Percentiles rank a stretch among this genome's conserved stretches.
Evolutionary conservation across 441 rosid species (phyloP).

Genomic region (Jatropha podagrica): DNA sequence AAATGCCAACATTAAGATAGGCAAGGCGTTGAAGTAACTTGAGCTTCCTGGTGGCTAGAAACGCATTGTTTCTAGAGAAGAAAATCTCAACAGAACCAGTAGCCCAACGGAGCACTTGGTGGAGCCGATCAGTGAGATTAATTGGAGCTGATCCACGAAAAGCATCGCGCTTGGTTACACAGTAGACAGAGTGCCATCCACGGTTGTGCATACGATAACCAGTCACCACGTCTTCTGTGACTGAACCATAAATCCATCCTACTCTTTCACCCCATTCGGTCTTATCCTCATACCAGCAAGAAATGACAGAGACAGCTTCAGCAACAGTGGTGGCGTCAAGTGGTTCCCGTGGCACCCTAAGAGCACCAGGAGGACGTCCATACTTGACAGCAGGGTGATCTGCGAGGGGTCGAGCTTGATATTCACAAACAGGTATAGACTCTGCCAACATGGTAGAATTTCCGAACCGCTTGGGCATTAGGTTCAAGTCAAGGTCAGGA

Average conservation of each 20-base stretch:
- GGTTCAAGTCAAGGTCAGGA: constrained; percentile 68
- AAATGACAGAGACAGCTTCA: constrained; percentile 82
- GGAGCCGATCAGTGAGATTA: constrained; percentile 81
- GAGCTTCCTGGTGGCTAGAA: constrained; percentile 56
- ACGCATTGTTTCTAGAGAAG: constrained; percentile 85
- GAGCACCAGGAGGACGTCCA: constrained; percentile 83
- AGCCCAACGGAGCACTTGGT: constrained; percentile 89
- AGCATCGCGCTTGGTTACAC: constrained; percentile 79
- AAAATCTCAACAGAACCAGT: constrained; percentile 91
- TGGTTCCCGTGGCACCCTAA: constrained; percentile 69
- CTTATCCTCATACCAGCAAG: constrained; percentile 93
- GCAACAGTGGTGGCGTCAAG: constrained; percentile 84
- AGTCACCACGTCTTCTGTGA: constrained; percentile 89
- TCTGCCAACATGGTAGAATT: constrained; percentile 80
- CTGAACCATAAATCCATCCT: constrained; percentile 91
- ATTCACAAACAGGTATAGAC: constrained; percentile 73
- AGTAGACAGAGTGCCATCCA: constrained; percentile 86
- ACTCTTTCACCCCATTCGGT: constrained; percentile 93
- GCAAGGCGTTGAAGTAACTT: constrained; percentile 79
- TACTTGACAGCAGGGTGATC: constrained; percentile 81
- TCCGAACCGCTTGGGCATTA: constrained; percentile 81
- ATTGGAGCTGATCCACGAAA: constrained; percentile 88
- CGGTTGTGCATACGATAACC: constrained; percentile 95
- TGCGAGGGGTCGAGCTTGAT: constrained; percentile 76
- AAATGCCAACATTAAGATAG: constrained; percentile 77